Conservation (phyloP, 2,329 filamentous ascomycete species). For the Fusarium sambucinum region DNA sequence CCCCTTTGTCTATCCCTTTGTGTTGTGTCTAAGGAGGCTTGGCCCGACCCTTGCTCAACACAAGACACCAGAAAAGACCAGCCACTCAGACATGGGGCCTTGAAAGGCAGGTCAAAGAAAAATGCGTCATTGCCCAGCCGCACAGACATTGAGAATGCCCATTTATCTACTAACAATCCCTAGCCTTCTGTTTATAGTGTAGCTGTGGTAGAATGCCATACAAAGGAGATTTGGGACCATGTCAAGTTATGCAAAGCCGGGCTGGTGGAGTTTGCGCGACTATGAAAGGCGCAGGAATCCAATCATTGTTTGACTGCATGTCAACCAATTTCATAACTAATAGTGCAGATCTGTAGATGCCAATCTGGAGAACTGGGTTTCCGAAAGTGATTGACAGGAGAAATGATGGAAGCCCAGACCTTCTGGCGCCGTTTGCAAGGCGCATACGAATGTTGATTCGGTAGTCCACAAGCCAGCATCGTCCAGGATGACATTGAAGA, state of each 20-base stretch:
- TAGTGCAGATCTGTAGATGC: slow-evolving; percentile 42
- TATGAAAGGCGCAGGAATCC: slow-evolving; percentile 33
- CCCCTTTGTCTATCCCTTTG: slow-evolving; percentile 33
- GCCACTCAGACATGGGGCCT: slow-evolving; percentile 34
- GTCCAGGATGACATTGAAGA: slow-evolving; percentile 29
- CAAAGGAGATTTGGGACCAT: slow-evolving; percentile 26
- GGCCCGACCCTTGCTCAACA: slow-evolving; percentile 32
- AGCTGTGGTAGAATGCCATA: slow-evolving; percentile 19
- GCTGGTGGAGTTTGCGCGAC: slow-evolving; percentile 34
- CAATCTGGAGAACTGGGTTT: slow-evolving; percentile 32
- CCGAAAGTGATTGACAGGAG: slow-evolving; percentile 39
- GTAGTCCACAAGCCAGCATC: slow-evolving; percentile 1
- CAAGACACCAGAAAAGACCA: slow-evolving; percentile 22
- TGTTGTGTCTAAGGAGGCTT: slow-evolving; percentile 7
- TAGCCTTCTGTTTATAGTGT: slow-evolving; percentile 18
- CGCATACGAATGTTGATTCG: slow-evolving; percentile 15
- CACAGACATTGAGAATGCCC: slow-evolving; percentile 1
- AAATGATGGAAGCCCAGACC: slow-evolving; percentile 38
- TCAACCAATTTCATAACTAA: slow-evolving; percentile 15
- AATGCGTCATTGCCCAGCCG: slow-evolving; percentile 15
- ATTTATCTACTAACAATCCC: slow-evolving; percentile 3
- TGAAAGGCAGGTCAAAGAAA: slow-evolving; percentile 33
- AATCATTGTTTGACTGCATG: slow-evolving; percentile 33
- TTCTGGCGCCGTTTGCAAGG: slow-evolving; percentile 35
- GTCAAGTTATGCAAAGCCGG: slow-evolving; percentile 34